phyloP scores from a whole-genome alignment of 371 early-diverging fungal species.

The Syncephalastrum racemosum region DNA sequence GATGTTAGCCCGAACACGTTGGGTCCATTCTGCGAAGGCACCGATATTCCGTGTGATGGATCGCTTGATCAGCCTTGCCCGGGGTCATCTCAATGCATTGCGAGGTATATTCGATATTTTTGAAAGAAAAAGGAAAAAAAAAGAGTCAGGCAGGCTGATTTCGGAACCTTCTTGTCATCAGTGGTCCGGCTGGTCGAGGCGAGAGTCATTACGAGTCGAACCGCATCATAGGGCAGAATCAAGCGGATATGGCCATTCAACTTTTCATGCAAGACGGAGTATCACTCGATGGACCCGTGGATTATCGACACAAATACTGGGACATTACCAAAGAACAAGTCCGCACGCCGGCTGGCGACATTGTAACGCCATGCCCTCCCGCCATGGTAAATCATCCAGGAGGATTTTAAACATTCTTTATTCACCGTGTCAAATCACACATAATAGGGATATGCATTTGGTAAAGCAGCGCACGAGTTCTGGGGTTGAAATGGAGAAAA shows the following conservation, averaged over 20 bases:
- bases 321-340: constrained; percentile 48
- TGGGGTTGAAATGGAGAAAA: constrained; percentile 4
- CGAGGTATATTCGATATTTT: constrained; percentile 23
- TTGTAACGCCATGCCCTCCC: constrained; percentile 24
- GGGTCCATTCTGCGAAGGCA: constrained; percentile 59
- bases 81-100: constrained; percentile 38
- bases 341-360: constrained; percentile 16
- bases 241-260: constrained; percentile 41
- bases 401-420: background rate
- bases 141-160: background rate
- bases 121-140: background rate
- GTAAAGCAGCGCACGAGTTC: constrained; percentile 17
- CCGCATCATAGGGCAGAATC: constrained; percentile 60
- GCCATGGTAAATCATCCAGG: constrained; percentile 41
- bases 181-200: background rate
- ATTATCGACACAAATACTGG: constrained; percentile 46
- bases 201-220: constrained; percentile 49
- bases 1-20: constrained; percentile 66
- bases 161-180: background rate
- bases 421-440: constrained; percentile 11
- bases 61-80: constrained; percentile 35
- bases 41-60: constrained; percentile 64
- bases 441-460: constrained; percentile 40
- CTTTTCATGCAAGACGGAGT: constrained; percentile 17
- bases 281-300: constrained; percentile 28